Evolutionary conservation across 176 grass and related monocot species (phyloP).

Genomic region (Eremochloa ophiuroides): DNA sequence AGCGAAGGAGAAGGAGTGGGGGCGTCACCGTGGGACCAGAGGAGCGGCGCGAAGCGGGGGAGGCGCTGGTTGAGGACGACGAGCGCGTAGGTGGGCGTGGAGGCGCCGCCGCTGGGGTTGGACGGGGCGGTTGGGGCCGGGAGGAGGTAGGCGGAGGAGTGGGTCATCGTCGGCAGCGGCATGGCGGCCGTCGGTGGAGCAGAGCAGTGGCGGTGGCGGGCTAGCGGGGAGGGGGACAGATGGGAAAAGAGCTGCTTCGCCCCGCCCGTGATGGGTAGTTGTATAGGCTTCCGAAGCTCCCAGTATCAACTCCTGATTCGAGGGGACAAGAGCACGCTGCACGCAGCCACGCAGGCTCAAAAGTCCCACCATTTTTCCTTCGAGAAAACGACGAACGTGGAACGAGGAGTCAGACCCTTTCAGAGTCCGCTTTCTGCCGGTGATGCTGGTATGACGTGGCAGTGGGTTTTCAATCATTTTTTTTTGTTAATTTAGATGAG

Average conservation of each 20-base stretch:
- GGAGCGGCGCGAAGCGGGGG: conserved; percentile 69
- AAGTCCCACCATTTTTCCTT: neutral
- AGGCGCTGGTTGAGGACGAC: conserved; percentile 90
- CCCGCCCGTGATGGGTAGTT: neutral
- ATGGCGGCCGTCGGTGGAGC: neutral
- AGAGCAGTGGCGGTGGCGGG: neutral
- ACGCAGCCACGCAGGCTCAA: neutral
- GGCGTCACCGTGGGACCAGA: conserved; percentile 62
- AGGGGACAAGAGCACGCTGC: neutral
- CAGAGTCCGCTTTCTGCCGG: neutral
- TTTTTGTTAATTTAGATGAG: too few species aligned
- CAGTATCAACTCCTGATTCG: neutral
- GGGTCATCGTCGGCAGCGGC: conserved; percentile 43
- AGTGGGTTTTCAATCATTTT: neutral
- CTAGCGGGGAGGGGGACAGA: neutral
- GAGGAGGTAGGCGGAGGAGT: conserved; percentile 70
- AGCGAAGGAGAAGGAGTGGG: neutral
- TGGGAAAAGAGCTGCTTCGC: conserved; percentile 5
- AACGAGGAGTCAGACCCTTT: too few species aligned
- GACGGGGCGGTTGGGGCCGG: neutral
- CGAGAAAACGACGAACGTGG: neutral
- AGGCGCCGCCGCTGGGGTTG: neutral
- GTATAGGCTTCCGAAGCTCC: neutral
- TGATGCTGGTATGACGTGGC: neutral
- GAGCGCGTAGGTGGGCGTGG: conserved; percentile 44